Base-by-base conservation (phyloP, 495 filamentous ascomycete species). In the Monascus purpureus region DNA sequence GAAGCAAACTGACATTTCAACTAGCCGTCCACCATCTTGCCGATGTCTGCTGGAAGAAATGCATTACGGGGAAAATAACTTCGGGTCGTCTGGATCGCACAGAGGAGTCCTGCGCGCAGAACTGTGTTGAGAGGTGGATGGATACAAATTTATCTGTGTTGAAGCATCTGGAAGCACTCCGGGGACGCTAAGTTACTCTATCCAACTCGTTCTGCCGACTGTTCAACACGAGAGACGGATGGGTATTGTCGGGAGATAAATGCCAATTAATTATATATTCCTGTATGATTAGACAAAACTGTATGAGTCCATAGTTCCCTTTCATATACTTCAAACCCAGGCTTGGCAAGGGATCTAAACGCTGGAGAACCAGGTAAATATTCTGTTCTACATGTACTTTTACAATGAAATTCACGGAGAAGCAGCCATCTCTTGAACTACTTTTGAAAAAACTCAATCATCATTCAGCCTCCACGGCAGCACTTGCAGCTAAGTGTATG, bases 61-160 rank as follows among this genome's bases (percentile, higher is more conserved):
- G 90, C 67, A 64, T 80, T 35, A 74, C 76, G 17, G 57, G 71
- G 31, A 67, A 67, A 29, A 75, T 88, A 45, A 67, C 72, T 27
- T 66, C 59, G 26, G 69, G 70, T 17, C 63, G 68, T 39, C 64
- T 96, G 33, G 83, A 92, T 38, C 68, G 62, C 41, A 59, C 36
- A 34, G 90, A 97, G 65, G 75, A 83, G 59, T 45, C 59, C 4
- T 97, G 90, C 56, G 63, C 88, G 45, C 62, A 77, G 53, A 93
- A 94, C 62, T 97, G 90, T 47, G 82, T 95, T 28, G 81, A 92
- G 38, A 71, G 90, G 30, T 97, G 86, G 61, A 67, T 95, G 66
- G 90, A 97, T 59, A 69, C 82, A 32, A 86, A 87, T 58, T 49
- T 80, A 29, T 55, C 77, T 13, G 79, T 93, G 9, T 49, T 96